Evolutionary conservation across 2,329 filamentous ascomycete species (phyloP).

Genomic region (Sarocladium oryzae): DNA sequence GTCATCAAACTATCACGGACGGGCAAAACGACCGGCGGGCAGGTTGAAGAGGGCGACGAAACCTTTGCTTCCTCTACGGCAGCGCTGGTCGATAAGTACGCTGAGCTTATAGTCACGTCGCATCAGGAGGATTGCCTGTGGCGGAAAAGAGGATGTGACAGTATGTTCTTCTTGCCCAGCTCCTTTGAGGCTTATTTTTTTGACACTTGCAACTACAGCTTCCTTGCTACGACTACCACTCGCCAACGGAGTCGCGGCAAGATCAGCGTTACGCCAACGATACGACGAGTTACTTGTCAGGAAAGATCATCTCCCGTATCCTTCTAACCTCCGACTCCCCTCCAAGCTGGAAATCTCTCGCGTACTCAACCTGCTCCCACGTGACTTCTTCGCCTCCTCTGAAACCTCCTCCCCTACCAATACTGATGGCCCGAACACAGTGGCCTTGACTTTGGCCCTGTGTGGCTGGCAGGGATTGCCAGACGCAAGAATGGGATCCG

Average conservation of each 20-base stretch:
- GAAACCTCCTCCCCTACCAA: not conserved
- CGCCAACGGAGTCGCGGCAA: slow-evolving; percentile 51
- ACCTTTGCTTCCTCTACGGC: slow-evolving; percentile 24
- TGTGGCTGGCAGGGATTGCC: slow-evolving; percentile 69
- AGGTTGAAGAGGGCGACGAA: slow-evolving; percentile 29
- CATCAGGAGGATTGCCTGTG: slow-evolving; percentile 82
- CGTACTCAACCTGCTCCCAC: slow-evolving; percentile 42
- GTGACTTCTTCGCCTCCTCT: slow-evolving; percentile 41
- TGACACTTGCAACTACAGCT: slow-evolving; percentile 32
- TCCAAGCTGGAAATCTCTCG: slow-evolving; percentile 43
- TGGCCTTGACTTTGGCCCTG: slow-evolving; percentile 62
- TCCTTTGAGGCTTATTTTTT: not conserved
- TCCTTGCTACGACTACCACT: slow-evolving; percentile 56
- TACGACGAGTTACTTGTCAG: slow-evolving; percentile 57
- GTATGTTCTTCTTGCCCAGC: slow-evolving; percentile 37
- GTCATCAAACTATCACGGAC: slow-evolving; percentile 59
- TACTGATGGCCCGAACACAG: slow-evolving; percentile 43
- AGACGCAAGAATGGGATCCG: slow-evolving; percentile 47
- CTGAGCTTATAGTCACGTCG: slow-evolving; percentile 62
- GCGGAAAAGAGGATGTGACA: slow-evolving; percentile 81
- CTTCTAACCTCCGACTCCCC: slow-evolving; percentile 55
- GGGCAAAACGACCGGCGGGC: not conserved
- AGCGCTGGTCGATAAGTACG: slow-evolving; percentile 70
- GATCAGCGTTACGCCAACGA: slow-evolving; percentile 52
- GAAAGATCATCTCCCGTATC: slow-evolving; percentile 52